A percentile compares a stretch with the other conserved stretches of the same genome.
phyloP scores from a whole-genome alignment of 2,329 filamentous ascomycete species.

The Trichoderma polysporum region DNA sequence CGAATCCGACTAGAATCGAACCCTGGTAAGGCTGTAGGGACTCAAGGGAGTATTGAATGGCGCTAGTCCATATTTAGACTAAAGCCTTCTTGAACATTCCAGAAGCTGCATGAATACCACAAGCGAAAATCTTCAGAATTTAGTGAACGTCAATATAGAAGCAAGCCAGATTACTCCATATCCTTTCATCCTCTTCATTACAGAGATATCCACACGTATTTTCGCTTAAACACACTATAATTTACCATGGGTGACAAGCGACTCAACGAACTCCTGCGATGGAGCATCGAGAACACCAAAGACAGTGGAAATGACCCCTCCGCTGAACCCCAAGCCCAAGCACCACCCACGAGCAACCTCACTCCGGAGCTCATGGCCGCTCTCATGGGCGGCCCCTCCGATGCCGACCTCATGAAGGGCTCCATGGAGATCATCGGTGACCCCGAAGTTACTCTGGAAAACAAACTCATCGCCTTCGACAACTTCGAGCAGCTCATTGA shows the following conservation, averaged over 20 bases:
- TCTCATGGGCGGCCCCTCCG: constrained; percentile 80
- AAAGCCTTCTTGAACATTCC: constrained; percentile 43
- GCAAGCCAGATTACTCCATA: background rate
- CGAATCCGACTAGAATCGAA: background rate
- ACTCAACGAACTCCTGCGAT: constrained; percentile 77
- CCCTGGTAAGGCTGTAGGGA: background rate
- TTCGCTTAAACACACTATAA: constrained; percentile 37
- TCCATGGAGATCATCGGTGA: constrained; percentile 74
- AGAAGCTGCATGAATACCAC: constrained; percentile 36
- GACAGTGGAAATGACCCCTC: constrained; percentile 31
- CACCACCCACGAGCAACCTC: constrained; percentile 45
- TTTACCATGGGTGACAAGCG: constrained; percentile 43
- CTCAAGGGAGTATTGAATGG: background rate
- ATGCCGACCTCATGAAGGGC: constrained; percentile 88
- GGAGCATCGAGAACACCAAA: constrained; percentile 59
- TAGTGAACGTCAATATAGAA: background rate
- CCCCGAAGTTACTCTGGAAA: constrained; percentile 65
- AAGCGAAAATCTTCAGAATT: constrained; percentile 11
- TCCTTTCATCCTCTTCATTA: background rate
- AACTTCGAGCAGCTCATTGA: constrained; percentile 94
- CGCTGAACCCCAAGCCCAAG: constrained; percentile 33
- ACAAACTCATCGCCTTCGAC: constrained; percentile 83
- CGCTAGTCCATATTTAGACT: constrained; percentile 31
- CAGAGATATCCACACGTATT: constrained; percentile 2
- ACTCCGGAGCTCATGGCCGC: constrained; percentile 69